Conservation (phyloP, 192 early-diverging fungal genomes). For the Gigaspora rosea region DNA sequence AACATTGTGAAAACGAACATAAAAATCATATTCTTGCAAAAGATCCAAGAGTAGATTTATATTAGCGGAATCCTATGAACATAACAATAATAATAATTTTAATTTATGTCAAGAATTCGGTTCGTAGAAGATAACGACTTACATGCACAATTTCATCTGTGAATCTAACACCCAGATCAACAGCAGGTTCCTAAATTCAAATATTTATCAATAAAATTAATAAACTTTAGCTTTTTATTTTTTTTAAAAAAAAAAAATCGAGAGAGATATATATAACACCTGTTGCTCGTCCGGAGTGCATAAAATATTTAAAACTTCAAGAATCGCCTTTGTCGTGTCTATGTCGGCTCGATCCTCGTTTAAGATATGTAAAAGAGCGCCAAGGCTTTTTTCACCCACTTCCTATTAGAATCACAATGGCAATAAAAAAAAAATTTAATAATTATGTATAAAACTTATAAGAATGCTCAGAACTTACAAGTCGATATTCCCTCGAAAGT, state of each 20-base stretch:
- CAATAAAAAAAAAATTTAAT: neutral
- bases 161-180: constrained; percentile 35
- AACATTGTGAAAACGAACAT: constrained; percentile 89
- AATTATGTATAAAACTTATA: neutral
- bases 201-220: neutral
- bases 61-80: constrained; percentile 62
- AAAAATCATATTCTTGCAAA: constrained; percentile 91
- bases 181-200: constrained; percentile 8
- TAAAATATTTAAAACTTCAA: constrained; percentile 87
- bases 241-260: neutral
- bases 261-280: neutral
- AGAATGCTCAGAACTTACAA: constrained; percentile 43
- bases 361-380: constrained; percentile 73
- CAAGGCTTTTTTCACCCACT: constrained; percentile 79
- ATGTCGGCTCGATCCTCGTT: constrained; percentile 82
- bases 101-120: neutral
- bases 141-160: constrained; percentile 48
- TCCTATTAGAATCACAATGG: constrained; percentile 53
- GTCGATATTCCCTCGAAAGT: constrained; percentile 79
- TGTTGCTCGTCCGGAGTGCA: constrained; percentile 55
- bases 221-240: neutral
- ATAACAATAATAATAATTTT: constrained; percentile 50
- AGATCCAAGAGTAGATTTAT: constrained; percentile 84
- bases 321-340: constrained; percentile 79
- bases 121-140: constrained; percentile 14